phyloP scores from a whole-genome alignment of 495 filamentous ascomycete genomes.

The Penicillium goetzii region DNA sequence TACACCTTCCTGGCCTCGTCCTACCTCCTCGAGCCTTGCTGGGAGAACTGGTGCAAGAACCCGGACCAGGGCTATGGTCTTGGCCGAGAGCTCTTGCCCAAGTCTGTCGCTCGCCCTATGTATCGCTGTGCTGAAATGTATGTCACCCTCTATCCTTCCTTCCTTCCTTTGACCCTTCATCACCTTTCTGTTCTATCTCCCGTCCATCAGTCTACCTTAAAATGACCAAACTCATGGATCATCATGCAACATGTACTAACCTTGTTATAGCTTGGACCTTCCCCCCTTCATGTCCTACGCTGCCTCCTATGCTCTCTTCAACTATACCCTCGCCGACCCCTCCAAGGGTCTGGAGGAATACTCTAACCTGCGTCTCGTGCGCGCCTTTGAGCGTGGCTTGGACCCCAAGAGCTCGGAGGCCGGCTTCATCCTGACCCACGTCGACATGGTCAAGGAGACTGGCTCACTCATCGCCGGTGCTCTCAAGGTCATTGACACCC shows the following conservation, averaged over 20 bases:
- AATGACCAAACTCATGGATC: not conserved
- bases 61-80: conserved; percentile 72
- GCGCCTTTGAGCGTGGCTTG: conserved; percentile 85
- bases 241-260: conserved; percentile 10
- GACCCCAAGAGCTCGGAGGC: conserved; percentile 88
- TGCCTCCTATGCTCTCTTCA: conserved; percentile 87
- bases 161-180: not conserved
- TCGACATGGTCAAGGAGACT: conserved; percentile 83
- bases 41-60: conserved; percentile 65
- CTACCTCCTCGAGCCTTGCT: conserved; percentile 93
- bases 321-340: conserved; percentile 75
- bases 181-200: conserved; percentile 1
- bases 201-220: not conserved
- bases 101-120: conserved; percentile 72
- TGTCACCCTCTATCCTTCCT: conserved; percentile 37
- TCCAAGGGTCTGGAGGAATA: conserved; percentile 64
- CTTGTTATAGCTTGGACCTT: conserved; percentile 42
- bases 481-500: conserved; percentile 64
- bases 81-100: conserved; percentile 69
- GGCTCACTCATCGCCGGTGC: conserved; percentile 70
- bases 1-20: conserved; percentile 88
- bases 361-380: conserved; percentile 79
- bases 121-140: conserved; percentile 78
- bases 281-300: conserved; percentile 96
- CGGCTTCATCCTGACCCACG: conserved; percentile 82